Conservation (phyloP, 1,284 basidiomycete genomes). For the Ceratobasidium sp. region DNA sequence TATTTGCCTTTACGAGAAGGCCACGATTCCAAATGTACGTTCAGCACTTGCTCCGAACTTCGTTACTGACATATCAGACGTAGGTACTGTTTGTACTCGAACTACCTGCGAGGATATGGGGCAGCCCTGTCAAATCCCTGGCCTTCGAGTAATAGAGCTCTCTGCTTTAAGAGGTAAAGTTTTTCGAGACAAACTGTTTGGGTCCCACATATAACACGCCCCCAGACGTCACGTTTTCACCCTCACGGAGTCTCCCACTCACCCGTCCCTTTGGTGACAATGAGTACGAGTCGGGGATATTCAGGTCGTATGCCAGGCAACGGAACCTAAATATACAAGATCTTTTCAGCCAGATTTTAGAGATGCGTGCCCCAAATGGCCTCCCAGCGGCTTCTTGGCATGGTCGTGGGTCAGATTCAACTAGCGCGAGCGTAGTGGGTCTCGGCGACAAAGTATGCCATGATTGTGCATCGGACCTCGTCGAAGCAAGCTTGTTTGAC, state of each 20-base stretch:
- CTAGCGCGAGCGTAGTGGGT: neutral
- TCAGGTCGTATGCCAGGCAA: neutral
- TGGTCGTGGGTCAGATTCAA: neutral
- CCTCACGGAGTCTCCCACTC: conserved; percentile 11
- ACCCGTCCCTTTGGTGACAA: conserved; percentile 34
- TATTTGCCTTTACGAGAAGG: conserved; percentile 34
- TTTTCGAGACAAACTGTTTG: neutral
- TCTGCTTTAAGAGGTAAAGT: conserved; percentile 18
- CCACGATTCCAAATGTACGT: conserved; percentile 11
- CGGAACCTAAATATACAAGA: neutral
- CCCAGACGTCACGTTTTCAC: conserved; percentile 28
- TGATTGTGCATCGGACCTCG: conserved; percentile 23
- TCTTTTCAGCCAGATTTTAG: conserved; percentile 22
- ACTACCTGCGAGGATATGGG: conserved; percentile 34
- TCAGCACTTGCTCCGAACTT: neutral
- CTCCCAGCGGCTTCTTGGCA: conserved; percentile 33
- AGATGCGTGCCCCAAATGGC: conserved; percentile 7
- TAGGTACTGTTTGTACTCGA: conserved; percentile 31
- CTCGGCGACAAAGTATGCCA: conserved; percentile 19
- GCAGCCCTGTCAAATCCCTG: neutral
- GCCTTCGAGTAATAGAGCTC: conserved; percentile 10
- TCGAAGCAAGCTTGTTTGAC: conserved; percentile 39
- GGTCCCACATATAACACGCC: neutral
- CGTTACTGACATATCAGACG: neutral
- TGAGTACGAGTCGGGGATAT: conserved; percentile 12